Conservation (phyloP, 495 filamentous ascomycete species). For the Alectoria sarmentosa region DNA sequence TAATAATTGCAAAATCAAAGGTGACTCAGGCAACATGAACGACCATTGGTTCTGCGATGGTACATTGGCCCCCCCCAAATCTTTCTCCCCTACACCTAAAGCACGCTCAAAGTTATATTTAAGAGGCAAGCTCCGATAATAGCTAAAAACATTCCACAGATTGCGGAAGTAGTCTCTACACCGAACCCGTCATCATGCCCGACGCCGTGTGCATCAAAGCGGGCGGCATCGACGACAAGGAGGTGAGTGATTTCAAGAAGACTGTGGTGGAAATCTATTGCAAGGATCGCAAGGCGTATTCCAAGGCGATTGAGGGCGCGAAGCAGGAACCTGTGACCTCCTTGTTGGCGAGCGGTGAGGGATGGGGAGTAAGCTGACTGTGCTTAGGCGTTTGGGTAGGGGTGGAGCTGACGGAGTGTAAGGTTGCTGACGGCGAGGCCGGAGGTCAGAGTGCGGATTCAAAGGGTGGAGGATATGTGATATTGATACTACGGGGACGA, state of each 20-base stretch:
- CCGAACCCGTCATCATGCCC: slow-evolving; percentile 42
- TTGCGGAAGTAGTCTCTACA: slow-evolving; percentile 41
- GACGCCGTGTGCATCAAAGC: slow-evolving; percentile 40
- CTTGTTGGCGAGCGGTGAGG: not conserved
- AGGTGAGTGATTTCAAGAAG: slow-evolving; percentile 23
- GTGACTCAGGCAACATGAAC: slow-evolving; percentile 41
- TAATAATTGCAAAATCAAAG: slow-evolving; percentile 34
- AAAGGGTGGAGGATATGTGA: no score
- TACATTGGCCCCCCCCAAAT: not conserved
- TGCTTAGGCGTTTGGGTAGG: not conserved
- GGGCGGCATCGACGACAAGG: slow-evolving; percentile 36
- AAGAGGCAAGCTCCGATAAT: no score
- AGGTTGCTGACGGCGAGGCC: not conserved
- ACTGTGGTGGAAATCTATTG: slow-evolving; percentile 43
- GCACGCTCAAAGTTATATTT: no score
- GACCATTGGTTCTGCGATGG: slow-evolving; percentile 42
- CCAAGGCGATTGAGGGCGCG: slow-evolving; percentile 34
- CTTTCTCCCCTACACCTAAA: no score
- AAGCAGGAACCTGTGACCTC: slow-evolving; percentile 36
- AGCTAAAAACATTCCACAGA: not conserved
- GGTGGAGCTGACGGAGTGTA: not conserved
- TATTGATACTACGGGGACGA: not conserved
- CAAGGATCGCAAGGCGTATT: slow-evolving; percentile 37
- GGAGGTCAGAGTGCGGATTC: no score
- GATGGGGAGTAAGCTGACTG: not conserved